Evolutionary conservation across 2,329 filamentous ascomycete species (phyloP), one percentile per base, ranked within the genome.

Genomic region (Trichoderma asperellum): DNA sequence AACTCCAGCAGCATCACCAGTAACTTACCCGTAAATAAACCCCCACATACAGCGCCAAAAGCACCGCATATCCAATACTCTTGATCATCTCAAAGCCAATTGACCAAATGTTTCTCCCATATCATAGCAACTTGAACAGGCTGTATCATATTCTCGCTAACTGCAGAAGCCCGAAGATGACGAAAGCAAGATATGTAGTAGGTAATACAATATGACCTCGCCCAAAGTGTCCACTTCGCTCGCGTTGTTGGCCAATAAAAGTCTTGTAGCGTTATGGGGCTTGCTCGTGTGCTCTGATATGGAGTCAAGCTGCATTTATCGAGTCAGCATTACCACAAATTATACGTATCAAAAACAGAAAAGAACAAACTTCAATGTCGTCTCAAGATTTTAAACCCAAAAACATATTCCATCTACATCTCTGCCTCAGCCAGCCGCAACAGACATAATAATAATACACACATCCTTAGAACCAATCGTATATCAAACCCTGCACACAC

Each of bases 21-120:
- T 2, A 24, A 49, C 47, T 24, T 27, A 66, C 63, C 21, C 63
- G 63, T 14, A 66, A 7, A 58, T 60, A 68, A 27, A 68, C 47
- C 5, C 64, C 64, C 24, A 68, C 64, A 32, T 68, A 68, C 16
- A 68, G 40, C 47, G 56, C 64, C 56, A 68, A 60, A 68, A 68
- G 43, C 56, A 68, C 53, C 56, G 64, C 64, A 40, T 60, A 68
- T 18, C 40, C 64, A 21, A 68, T 4, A 43, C 64, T 60, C 40
- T 35, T 68, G 8, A 68, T 29, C 58, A 61, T 61, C 35, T 40
- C 43, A 60, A 52, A 5, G 10, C 18, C 43, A 37, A 60, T 66
- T 14, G 7, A 14, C 16, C 14, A 14, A 11, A 11, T 3, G 21
- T 18, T 5, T n/a, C 7, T 58, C 21, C 29, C 32, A 24, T 18